Evolutionary conservation across 768 basidiomycete species (phyloP).

Genomic region (Rhizopogon rudus): DNA sequence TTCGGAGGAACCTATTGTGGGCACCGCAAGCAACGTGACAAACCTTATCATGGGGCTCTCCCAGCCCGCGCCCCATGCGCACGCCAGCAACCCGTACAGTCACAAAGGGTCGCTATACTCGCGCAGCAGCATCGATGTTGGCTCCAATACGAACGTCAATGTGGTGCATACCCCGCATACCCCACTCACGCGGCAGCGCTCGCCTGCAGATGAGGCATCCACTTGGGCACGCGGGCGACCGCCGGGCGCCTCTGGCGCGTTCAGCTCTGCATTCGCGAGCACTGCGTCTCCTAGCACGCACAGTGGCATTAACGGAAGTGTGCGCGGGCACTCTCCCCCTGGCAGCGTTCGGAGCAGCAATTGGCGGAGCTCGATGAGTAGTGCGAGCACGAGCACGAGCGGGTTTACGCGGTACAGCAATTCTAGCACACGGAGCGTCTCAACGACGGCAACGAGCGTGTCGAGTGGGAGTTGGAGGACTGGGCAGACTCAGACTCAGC

Average conservation of each 20-base stretch:
- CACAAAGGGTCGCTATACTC: not conserved
- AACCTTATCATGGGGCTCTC: conserved; percentile 69
- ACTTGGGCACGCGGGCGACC: conserved; percentile 50
- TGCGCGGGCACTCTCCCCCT: not conserved
- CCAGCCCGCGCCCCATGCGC: conserved; percentile 30
- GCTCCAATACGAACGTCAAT: conserved; percentile 4
- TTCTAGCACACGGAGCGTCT: conserved; percentile 64
- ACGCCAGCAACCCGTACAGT: not conserved
- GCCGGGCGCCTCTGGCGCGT: conserved; percentile 11
- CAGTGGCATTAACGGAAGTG: conserved; percentile 7
- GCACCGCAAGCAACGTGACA: conserved; percentile 75
- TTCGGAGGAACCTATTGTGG: conserved; percentile 36
- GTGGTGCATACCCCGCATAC: conserved; percentile 5
- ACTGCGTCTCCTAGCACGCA: conserved; percentile 19
- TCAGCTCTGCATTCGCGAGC: conserved; percentile 12
- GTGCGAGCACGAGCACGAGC: conserved; percentile 62
- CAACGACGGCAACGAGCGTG: conserved; percentile 77
- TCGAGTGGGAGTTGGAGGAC: conserved; percentile 61
- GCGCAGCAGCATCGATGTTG: not conserved
- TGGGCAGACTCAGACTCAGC: conserved; percentile 19
- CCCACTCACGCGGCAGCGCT: conserved; percentile 27
- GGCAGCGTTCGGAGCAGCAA: conserved; percentile 32
- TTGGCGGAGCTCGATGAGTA: conserved; percentile 76
- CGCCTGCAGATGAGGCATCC: conserved; percentile 36
- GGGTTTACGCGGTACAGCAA: conserved; percentile 77